Base-by-base conservation (phyloP, 345 rosid species). In the Eucalyptus curtisii region DNA sequence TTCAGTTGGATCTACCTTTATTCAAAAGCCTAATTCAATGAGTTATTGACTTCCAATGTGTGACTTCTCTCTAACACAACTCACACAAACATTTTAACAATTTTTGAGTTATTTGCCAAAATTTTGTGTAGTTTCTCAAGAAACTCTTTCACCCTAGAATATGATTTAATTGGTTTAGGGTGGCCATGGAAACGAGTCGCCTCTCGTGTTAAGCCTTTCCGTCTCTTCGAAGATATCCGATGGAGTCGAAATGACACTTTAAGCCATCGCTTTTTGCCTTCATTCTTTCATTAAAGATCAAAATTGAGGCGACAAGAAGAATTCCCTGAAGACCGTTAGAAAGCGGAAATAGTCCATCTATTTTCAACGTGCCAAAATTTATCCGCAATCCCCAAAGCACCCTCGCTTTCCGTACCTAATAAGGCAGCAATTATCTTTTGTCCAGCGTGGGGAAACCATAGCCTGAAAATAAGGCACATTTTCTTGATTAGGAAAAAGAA, bases 1-100 rank as follows among this genome's bases (percentile, higher is more conserved):
- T 55, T 0, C 1, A 55, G 0, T 10, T 24, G 0, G 6, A 55
- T 25, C 0, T 55, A 10, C 0, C 0, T 55, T 10, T 0, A 22
- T 0, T 55, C 2, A 55, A 0, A 55, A 24, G 6, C 0, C 0
- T 55, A 55, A 55, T 55, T 55, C 1, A 24, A 55, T 55, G 61
- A 24, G 30, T 55, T 55, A 55, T 55, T 55, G 1, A 25, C 61
- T 22, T 55, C 1, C 6, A 55, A 25, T 55, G 13, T 24, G 13
- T 1, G 6, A 55, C 30, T 55, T 55, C 30, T 55, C 6, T 55
- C 3, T 55, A 24, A 10, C 61, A 55, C 61, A 55, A 24, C 30
- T 55, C 61, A 24, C 6, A 55, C 61, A 24, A 55, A 25, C 61
- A 24, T 10, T 25, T 25, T 22, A 24, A 55, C 13, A 55, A 55